These are phyloP conservation scores for Picochlorum sp. DNA, from an alignment of 139 green algal genomes.

Conservation along the genomic window DNA sequence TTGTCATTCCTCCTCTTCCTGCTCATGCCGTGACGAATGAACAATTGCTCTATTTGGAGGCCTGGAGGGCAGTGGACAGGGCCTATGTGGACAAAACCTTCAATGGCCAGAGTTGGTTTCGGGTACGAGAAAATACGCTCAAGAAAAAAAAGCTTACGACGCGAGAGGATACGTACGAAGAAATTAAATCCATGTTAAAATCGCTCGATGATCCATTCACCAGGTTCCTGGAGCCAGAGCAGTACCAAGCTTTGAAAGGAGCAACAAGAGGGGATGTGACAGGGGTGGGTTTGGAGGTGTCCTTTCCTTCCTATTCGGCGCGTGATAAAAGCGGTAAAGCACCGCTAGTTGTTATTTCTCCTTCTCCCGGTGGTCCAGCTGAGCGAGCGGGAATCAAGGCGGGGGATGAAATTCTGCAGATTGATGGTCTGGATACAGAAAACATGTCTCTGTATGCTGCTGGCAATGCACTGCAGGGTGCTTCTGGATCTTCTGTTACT, in stretches of 20 bases:
- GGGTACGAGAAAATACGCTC: conserved; percentile 57
- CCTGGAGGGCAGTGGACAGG: conserved; percentile 87
- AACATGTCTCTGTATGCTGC: conserved; percentile 82
- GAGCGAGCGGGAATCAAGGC: conserved; percentile 71
- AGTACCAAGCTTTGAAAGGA: conserved; percentile 45
- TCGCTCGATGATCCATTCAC: conserved; percentile 93
- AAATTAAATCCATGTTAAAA: conserved; percentile 73
- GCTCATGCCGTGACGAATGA: conserved; percentile 70
- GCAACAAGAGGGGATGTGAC: conserved; percentile 54
- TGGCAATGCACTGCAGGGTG: conserved; percentile 62
- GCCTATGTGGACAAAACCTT: conserved; percentile 97
- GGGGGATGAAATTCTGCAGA: conserved; percentile 65
- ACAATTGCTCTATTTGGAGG: conserved; percentile 93
- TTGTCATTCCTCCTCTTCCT: conserved; percentile 2
- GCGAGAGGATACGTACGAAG: conserved; percentile 68
- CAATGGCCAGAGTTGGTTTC: conserved; percentile 93
- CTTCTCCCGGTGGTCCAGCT: conserved; percentile 69
- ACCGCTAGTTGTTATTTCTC: conserved; percentile 61
- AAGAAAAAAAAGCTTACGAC: conserved; percentile 56
- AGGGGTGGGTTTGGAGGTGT: conserved; percentile 70
- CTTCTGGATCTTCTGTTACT: conserved; percentile 44
- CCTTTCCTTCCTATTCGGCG: conserved; percentile 18
- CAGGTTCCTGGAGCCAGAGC: conserved; percentile 77
- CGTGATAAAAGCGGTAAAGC: not conserved
- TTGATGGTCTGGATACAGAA: conserved; percentile 60